Evolutionary conservation across 805 yeast genomes (phyloP).

Genomic region (Cyberlindnera bimundalis): DNA sequence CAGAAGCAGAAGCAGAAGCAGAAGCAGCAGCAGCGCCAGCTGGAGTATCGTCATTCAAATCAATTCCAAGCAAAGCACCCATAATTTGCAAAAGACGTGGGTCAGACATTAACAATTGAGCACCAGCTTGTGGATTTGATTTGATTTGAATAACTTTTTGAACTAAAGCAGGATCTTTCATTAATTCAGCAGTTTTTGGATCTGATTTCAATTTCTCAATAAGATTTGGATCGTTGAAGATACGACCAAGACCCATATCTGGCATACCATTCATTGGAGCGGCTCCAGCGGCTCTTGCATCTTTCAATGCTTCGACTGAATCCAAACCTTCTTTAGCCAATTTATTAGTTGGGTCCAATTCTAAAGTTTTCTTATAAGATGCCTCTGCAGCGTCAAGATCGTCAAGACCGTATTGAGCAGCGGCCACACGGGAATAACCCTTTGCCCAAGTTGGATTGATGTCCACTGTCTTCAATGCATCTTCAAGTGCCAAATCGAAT

Average conservation of each 20-base stretch:
- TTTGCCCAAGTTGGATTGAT: slow-evolving; percentile 91
- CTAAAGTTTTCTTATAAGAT: slow-evolving; percentile 74
- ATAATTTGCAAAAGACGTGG: slow-evolving; percentile 86
- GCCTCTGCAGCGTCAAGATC: slow-evolving; percentile 70
- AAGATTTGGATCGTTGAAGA: slow-evolving; percentile 78
- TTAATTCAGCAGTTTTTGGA: slow-evolving; percentile 82
- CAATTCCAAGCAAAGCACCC: slow-evolving; percentile 83
- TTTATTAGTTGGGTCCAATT: slow-evolving; percentile 74
- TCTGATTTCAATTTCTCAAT: slow-evolving; percentile 70
- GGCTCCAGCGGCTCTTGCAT: slow-evolving; percentile 38
- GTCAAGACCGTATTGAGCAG: slow-evolving; percentile 88
- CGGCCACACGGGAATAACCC: slow-evolving; percentile 90
- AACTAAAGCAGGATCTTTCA: slow-evolving; percentile 85
- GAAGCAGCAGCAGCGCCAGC: slow-evolving; percentile 19
- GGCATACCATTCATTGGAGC: slow-evolving; percentile 32
- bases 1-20: slow-evolving; percentile 13
- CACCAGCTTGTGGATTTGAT: slow-evolving; percentile 70
- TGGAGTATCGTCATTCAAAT: slow-evolving; percentile 41
- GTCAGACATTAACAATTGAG: slow-evolving; percentile 68
- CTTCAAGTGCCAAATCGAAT: slow-evolving; percentile 71
- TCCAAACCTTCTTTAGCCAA: slow-evolving; percentile 83
- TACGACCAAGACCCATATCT: slow-evolving; percentile 71
- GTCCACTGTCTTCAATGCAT: slow-evolving; percentile 79
- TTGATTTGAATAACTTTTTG: slow-evolving; percentile 59
- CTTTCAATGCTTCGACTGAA: slow-evolving; percentile 61